phyloP scores from a whole-genome alignment of 495 filamentous ascomycete genomes.

The Geoglossum glabrum region DNA sequence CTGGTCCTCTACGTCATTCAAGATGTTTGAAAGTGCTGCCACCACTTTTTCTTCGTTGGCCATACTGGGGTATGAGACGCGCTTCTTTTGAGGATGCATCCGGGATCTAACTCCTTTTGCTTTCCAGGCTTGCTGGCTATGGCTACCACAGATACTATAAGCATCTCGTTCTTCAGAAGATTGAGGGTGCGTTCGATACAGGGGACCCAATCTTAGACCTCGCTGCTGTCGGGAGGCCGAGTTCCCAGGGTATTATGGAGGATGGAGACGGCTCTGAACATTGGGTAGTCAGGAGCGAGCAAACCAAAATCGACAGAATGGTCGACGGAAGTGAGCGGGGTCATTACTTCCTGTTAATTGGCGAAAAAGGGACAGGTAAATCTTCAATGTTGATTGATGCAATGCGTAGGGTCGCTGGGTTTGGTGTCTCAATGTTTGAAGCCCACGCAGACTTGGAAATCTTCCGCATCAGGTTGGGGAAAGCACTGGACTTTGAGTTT shows the following conservation, averaged over 20 bases:
- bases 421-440: constrained; percentile 80
- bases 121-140: constrained; percentile 49
- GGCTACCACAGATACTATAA: constrained; percentile 80
- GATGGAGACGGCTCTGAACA: constrained; percentile 34
- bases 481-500: constrained; percentile 87
- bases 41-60: constrained; percentile 6
- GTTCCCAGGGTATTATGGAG: constrained; percentile 12
- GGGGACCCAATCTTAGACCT: constrained; percentile 84
- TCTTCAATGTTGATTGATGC: constrained; percentile 86
- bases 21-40: constrained; percentile 8
- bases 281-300: constrained; percentile 71
- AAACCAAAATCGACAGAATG: constrained; percentile 56
- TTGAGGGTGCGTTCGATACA: constrained; percentile 78
- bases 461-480: constrained; percentile 78
- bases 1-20: neutral
- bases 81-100: neutral
- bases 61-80: constrained; percentile 1
- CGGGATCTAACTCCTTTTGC: neutral
- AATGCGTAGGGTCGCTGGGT: constrained; percentile 76
- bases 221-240: constrained; percentile 43
- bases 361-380: constrained; percentile 93
- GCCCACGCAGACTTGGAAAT: constrained; percentile 90
- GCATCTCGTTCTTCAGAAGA: constrained; percentile 66
- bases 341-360: constrained; percentile 83
- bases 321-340: constrained; percentile 46